Base-by-base conservation (phyloP, 805 yeast genomes). In the Ogataea kodamae region DNA sequence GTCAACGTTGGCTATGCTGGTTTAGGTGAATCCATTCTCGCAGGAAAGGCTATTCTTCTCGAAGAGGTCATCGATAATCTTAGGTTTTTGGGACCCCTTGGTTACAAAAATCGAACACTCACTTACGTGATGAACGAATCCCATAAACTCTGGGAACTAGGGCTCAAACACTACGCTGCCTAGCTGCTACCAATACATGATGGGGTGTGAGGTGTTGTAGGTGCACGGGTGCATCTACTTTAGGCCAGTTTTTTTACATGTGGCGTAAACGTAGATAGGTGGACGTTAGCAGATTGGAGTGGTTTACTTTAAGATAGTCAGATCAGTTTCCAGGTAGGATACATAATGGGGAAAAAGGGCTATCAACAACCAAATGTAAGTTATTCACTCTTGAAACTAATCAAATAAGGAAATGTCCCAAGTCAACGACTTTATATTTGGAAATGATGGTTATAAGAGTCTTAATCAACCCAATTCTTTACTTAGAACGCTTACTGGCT, bases 31-130 rank as follows among this genome's bases (percentile, higher is more conserved):
- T 76, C 94, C 28, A 70, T 84, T 49, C 59, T 75, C 5, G 73
- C 71, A 2, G 97, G 97, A 2, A 83, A 82, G 49, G 95, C 97
- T 1, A 67, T 86, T 13, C 61, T 88, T 17, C 59, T 92, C 26
- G 94, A 85, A 38, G 95, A 85, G 40, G 72, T 88, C 1, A 80
- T 92, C 35, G 95, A 84, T 20, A 78, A 78, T 38, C 61, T 92
- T 40, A 59, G 64, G 20, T 60, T 68, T 35, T 56, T 71, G 27
- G 74, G 80, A 3, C 52, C 65, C 2, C 70, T 72, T 14, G 90
- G 89, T 9, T 81, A 76, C 52, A 54, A 60, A 37, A 59, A 63
- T 27, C 73, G 69, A 39, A 80, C 78, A 0, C 57, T 90, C 20
- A 68, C 79, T 0, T 89, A 81, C 56, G 62, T 72, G 5, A 43